Evolutionary conservation across 108 stramenopile genomes (phyloP), one percentile per base, ranked within the genome.

Genomic region (Nitzschia palea): DNA sequence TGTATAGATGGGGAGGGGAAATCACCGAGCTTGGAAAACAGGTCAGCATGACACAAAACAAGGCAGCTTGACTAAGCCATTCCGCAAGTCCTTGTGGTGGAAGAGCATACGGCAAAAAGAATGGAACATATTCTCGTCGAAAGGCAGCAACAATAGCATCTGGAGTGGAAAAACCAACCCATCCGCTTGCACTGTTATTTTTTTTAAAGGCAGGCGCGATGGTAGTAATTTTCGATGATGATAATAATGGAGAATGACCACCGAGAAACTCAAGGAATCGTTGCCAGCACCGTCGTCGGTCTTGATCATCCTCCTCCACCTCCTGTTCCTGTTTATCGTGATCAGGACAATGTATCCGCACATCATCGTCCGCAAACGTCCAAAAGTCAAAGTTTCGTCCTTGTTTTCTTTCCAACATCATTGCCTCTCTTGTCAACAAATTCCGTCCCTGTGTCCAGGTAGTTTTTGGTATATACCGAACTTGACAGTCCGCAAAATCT

Each of bases 371-470:
- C 4, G 18, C 4, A 48, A 48, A 48, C 5, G 18, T 18, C 47
- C 47, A 48, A 18, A 18, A 48, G n/a, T 48, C 47, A 48, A 48
- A 48, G 15, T 10, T 10, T 20, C 5, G 15, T 12, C 37, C 37
- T 40, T 12, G 37, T 18, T 48, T 48, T 8, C 22, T 12, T 48
- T 48, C 47, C 8, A 48, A 18, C 47, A 48, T 20, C 4, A 48
- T 48, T 5, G 47, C 47, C 18, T 48, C 47, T 48, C 22, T 48
- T 20, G 47, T 20, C 47, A 48, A 48, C n/a, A 5, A 18, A 18
- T 48, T 48, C 18, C 47, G 47, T 48, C 47, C 47, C 22, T 48
- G 47, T 18, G 47, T 48, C 47, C 47, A 48, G 9, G 47, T 48
- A 18, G 47, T 48, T 18, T 48, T 48, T 8, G 9, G 17, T 4